phyloP scores from a whole-genome alignment of 2,329 filamentous ascomycete genomes.

The Blastomyces emzantsi region DNA sequence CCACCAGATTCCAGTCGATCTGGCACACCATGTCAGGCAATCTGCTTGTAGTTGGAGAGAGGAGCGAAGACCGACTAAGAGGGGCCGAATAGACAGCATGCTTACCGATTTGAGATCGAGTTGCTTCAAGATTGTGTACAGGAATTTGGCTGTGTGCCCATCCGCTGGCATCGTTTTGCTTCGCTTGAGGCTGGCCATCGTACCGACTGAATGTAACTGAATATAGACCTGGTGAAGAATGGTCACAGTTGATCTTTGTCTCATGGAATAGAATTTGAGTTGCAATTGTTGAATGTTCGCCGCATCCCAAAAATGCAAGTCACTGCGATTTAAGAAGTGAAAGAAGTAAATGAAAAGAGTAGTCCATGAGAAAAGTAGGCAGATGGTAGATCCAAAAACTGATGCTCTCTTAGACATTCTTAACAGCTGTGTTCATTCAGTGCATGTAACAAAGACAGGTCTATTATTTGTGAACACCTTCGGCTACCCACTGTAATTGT shows the following conservation, averaged over 20 bases:
- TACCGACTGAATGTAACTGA: slow-evolving; percentile 15
- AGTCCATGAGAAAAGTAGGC: no score
- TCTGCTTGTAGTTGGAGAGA: not conserved
- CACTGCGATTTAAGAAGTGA: not conserved
- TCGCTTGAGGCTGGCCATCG: slow-evolving; percentile 31
- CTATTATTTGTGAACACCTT: not conserved
- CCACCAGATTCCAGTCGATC: slow-evolving; percentile 48
- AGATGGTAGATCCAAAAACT: not conserved
- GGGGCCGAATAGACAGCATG: not conserved
- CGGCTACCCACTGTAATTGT: not conserved
- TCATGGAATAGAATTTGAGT: not conserved
- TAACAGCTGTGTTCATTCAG: not conserved
- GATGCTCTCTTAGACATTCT: not conserved
- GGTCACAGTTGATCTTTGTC: not conserved
- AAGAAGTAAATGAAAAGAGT: not conserved
- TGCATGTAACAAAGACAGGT: not conserved
- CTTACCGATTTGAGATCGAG: slow-evolving; percentile 45
- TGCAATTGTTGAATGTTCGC: not conserved
- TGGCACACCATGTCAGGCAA: slow-evolving; percentile 18
- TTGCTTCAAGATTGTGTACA: slow-evolving; percentile 50
- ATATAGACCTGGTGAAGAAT: not conserved
- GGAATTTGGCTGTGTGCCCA: slow-evolving; percentile 42
- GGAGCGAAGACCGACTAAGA: slow-evolving; percentile 11
- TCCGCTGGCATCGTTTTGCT: slow-evolving; percentile 41
- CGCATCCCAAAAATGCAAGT: not conserved